Evolutionary conservation across 2,329 filamentous ascomycete species (phyloP).

Genomic region (Apiospora aurea): DNA sequence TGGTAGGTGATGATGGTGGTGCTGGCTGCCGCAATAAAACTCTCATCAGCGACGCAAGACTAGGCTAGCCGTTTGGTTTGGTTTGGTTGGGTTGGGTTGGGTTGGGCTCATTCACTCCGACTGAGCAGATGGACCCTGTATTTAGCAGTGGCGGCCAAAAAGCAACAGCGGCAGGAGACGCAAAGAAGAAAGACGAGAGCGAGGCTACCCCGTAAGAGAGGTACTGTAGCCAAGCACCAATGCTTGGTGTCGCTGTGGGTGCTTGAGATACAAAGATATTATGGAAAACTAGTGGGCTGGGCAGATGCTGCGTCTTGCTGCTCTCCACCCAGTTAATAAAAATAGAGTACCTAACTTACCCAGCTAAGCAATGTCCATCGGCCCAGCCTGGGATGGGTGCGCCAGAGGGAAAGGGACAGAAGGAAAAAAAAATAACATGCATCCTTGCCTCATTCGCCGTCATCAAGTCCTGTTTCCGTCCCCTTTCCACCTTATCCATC

Average conservation of each 20-base stretch:
- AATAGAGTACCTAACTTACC: conserved; percentile 26
- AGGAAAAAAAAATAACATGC: conserved; percentile 22
- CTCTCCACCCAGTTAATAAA: conserved; percentile 29
- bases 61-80: neutral
- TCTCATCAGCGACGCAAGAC: neutral
- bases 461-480: conserved; percentile 12
- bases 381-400: conserved; percentile 17
- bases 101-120: neutral
- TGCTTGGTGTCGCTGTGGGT: conserved; percentile 17
- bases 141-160: neutral
- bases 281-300: conserved; percentile 26
- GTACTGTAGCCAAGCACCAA: neutral
- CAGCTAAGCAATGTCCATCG: conserved; percentile 15
- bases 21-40: neutral
- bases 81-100: neutral
- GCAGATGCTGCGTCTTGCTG: conserved; percentile 24
- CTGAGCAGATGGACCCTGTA: neutral
- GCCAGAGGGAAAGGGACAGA: conserved; percentile 23
- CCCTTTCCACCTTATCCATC: conserved; percentile 10
- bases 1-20: neutral
- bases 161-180: neutral
- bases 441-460: conserved; percentile 24
- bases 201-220: neutral
- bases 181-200: neutral
- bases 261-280: conserved; percentile 21